These are phyloP conservation scores for Cyberlindnera lachancei DNA, from an alignment of 805 yeast species.

Conservation along the genomic window DNA sequence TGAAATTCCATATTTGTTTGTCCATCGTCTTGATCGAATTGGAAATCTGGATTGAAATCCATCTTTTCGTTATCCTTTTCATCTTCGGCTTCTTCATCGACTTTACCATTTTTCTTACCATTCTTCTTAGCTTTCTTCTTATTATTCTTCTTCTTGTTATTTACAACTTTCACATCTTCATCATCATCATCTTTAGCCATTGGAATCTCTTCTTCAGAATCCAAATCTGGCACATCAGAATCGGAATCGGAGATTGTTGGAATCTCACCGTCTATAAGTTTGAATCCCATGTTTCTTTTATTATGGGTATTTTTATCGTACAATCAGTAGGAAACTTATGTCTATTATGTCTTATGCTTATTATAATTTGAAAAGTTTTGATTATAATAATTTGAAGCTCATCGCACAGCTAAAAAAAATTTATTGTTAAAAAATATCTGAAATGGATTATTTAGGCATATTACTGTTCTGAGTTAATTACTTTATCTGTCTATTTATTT, in stretches of 20 bases:
- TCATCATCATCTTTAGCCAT: conserved; percentile 2
- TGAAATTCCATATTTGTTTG: conserved; percentile 41
- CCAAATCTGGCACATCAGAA: conserved; percentile 42
- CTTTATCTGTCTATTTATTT: too few species aligned
- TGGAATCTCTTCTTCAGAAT: conserved; percentile 36
- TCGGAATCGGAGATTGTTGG: conserved; percentile 70
- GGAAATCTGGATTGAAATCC: conserved; percentile 67
- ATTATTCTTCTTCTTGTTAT: conserved; percentile 17
- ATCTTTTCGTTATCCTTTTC: conserved; percentile 38
- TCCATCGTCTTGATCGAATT: conserved; percentile 58
- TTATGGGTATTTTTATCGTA: too few species aligned
- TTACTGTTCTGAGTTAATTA: too few species aligned
- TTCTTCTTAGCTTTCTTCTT: conserved; percentile 18
- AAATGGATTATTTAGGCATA: too few species aligned
- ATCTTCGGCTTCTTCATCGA: conserved; percentile 23
- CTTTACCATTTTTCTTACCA: conserved; percentile 18
- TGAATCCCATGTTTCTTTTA: conserved; percentile 17
- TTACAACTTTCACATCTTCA: conserved; percentile 14
- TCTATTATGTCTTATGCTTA: too few species aligned
- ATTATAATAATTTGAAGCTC: too few species aligned
- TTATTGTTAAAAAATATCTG: too few species aligned
- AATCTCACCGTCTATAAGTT: conserved; percentile 45
- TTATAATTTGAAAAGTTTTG: too few species aligned
- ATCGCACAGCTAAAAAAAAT: too few species aligned
- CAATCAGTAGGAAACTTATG: too few species aligned